These are phyloP conservation scores for Populus hybrid DNA, from an alignment of 441 rosid genomes.

Conservation along the genomic window DNA sequence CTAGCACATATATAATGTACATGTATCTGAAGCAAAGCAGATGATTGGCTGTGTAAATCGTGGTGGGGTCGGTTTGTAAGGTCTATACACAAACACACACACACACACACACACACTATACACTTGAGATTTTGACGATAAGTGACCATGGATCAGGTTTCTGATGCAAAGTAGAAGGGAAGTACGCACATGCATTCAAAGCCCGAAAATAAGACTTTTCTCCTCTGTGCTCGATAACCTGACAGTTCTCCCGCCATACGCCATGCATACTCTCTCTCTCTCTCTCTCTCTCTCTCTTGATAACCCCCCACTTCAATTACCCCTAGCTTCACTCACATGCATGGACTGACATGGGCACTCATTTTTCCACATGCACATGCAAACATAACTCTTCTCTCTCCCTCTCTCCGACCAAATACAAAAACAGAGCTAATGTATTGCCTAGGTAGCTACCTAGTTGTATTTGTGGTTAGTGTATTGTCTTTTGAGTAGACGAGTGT, in stretches of 20 bases:
- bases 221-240: constrained; percentile 18
- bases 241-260: constrained; percentile 36
- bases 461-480: neutral
- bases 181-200: constrained; percentile 26
- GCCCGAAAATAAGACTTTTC: constrained; percentile 18
- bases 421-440: neutral
- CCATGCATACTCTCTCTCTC: constrained; percentile 34
- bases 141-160: neutral
- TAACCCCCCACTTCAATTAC: constrained; percentile 6
- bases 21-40: no score
- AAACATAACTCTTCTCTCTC: constrained; percentile 14
- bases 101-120: neutral
- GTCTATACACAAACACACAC: neutral
- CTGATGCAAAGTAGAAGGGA: neutral
- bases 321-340: constrained; percentile 42
- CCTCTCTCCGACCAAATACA: neutral
- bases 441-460: neutral
- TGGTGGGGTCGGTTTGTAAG: no score
- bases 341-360: constrained; percentile 58
- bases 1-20: no score
- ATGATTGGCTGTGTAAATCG: no score
- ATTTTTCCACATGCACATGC: constrained; percentile 66
- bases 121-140: neutral
- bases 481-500: neutral
- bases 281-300: constrained; percentile 10